Base-by-base conservation (phyloP, 768 basidiomycete genomes). In the Crucibulum laeve region DNA sequence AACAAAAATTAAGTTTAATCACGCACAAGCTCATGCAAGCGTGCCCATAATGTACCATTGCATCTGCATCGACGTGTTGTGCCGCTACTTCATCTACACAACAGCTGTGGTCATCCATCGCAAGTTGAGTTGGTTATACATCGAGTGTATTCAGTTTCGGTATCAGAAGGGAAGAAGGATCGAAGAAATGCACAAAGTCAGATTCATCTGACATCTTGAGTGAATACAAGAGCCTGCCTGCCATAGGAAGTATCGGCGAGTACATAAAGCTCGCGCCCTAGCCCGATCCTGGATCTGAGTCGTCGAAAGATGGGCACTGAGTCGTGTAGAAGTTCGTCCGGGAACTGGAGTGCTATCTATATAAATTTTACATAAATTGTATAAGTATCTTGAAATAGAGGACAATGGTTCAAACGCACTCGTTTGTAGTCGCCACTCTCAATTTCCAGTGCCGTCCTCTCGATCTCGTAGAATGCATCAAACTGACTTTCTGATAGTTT, bases 171-270 rank as follows among this genome's bases (percentile, higher is more conserved):
- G 35, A 37, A 19, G n/a, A n/a, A 19, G 35, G 35, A 21, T 10
- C 35, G 6, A 19, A 37, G 28, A 30, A n/a, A n/a, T n/a, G n/a
- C 24, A 38, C 39, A 22, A 40, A 19, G 22, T 25, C 15, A 14
- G 21, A 44, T 39, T 38, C 22, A 7, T 14, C 36, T 30, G 8
- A 42, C 8, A 33, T 24, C 19, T 19, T 23, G 24, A 42, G 23
- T 15, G 39, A 44, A 39, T 17, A 25, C 23, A 19, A 49, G 46
- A 43, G 55, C 80, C 35, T 68, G 82, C 94, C 89, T 94, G 65
- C 94, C 96, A 62, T 97, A 97, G 3, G 94, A 95, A 17, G 94
- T 97, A 63, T 99, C 95, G 10, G 94, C 95, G n/a, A 97, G 74
- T 4, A 96, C 85, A 59, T 91, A 95, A 18, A 91, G 67, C 53